Evolutionary conservation across 495 filamentous ascomycete genomes (phyloP).

Genomic region (Neurospora cerealis): DNA sequence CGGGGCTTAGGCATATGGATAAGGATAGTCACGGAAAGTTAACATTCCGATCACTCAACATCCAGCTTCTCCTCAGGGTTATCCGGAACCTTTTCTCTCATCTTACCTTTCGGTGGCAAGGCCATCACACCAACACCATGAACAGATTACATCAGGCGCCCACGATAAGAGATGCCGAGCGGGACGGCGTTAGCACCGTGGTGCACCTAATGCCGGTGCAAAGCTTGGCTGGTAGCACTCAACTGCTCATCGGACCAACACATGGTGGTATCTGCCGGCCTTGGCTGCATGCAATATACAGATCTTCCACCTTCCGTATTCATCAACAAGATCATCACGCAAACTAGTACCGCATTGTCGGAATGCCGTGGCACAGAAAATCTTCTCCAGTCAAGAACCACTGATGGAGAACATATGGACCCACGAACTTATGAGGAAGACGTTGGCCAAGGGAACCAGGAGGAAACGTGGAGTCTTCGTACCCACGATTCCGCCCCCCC

Average conservation of each 20-base stretch:
- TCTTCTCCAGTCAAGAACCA: background rate
- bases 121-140: background rate
- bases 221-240: background rate
- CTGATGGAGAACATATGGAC: background rate
- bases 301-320: background rate
- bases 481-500: background rate
- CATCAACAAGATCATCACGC: background rate
- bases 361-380: background rate
- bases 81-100: background rate
- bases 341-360: background rate
- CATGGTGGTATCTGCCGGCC: background rate
- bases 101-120: background rate
- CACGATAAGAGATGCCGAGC: background rate
- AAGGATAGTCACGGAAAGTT: background rate
- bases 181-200: background rate
- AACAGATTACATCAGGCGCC: background rate
- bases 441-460: background rate
- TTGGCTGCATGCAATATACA: background rate
- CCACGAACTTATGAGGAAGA: background rate
- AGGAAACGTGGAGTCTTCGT: background rate
- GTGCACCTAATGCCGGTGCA: background rate
- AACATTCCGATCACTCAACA: background rate
- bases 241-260: background rate
- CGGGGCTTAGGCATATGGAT: background rate
- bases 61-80: background rate